Conservation (phyloP, 176 grass and related monocot genomes). For the Aegilops longissima region DNA sequence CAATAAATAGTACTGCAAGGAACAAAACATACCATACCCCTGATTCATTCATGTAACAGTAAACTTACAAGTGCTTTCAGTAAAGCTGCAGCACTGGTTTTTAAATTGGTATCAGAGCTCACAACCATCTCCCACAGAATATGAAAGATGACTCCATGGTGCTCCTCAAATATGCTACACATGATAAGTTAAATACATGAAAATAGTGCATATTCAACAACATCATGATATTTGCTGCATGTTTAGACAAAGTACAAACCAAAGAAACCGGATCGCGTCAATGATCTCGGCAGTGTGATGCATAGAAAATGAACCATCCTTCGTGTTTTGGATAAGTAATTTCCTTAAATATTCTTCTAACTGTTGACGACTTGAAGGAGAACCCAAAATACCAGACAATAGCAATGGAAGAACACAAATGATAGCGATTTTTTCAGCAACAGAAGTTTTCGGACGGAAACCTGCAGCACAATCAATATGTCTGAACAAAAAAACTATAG, state of each 20-base stretch:
- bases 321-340: constrained; percentile 70
- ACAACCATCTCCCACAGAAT: constrained; percentile 99
- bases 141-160: constrained; percentile 81
- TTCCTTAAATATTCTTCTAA: constrained; percentile 87
- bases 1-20: constrained; percentile 31
- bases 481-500: constrained; percentile 24
- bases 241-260: constrained; percentile 52
- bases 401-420: constrained; percentile 87
- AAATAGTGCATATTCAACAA: constrained; percentile 25
- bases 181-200: constrained; percentile 40
- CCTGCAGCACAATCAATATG: constrained; percentile 52
- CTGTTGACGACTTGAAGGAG: constrained; percentile 55
- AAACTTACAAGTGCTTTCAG: constrained; percentile 89
- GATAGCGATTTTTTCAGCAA: constrained; percentile 69
- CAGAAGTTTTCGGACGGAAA: constrained; percentile 72
- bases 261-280: constrained; percentile 85
- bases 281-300: constrained; percentile 75
- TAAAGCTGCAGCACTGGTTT: constrained; percentile 78
- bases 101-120: constrained; percentile 69
- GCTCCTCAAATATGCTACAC: constrained; percentile 84
- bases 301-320: constrained; percentile 75
- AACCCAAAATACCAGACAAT: constrained; percentile 89
- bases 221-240: constrained; percentile 6
- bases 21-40: constrained; percentile 7
- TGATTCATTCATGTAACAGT: constrained; percentile 28